phyloP scores from a whole-genome alignment of 768 basidiomycete genomes.

The Pisolithus albus region DNA sequence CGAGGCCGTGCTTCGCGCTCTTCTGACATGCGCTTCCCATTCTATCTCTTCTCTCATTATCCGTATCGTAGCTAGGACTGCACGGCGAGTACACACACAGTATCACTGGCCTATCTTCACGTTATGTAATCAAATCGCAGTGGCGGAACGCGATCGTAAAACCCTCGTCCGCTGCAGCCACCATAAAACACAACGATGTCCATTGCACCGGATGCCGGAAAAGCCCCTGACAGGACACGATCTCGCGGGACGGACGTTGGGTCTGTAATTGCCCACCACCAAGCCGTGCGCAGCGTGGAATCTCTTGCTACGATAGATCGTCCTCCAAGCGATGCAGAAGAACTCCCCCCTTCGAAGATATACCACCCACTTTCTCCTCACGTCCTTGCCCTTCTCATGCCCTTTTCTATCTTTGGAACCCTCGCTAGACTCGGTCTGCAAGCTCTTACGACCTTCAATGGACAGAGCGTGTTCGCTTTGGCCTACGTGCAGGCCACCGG shows the following conservation, averaged over 20 bases:
- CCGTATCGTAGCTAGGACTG: no score
- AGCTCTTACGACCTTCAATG: conserved; percentile 69
- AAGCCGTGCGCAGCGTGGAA: conserved; percentile 19
- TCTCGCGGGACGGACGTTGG: not conserved
- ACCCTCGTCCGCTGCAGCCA: no score
- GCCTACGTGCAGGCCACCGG: conserved; percentile 84
- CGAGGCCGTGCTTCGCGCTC: conserved; percentile 41
- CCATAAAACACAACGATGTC: no score
- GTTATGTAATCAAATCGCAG: no score
- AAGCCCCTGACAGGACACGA: not conserved
- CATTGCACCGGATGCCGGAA: not conserved
- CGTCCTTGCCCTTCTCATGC: conserved; percentile 65
- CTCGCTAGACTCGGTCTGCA: conserved; percentile 75
- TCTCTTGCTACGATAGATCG: conserved; percentile 38
- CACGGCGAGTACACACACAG: no score
- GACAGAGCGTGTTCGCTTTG: conserved; percentile 70
- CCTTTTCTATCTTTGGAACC: conserved; percentile 79
- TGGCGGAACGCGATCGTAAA: no score
- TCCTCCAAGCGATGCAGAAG: conserved; percentile 30
- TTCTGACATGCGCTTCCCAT: conserved; percentile 31
- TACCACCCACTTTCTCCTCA: conserved; percentile 54
- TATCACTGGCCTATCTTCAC: no score
- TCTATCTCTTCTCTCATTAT: no score
- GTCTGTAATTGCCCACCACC: not conserved
- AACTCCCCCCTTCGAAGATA: conserved; percentile 29